Evolutionary conservation across 345 rosid species (phyloP), one percentile per base, ranked within the genome.

Genomic region (Hypericum androsaemum): DNA sequence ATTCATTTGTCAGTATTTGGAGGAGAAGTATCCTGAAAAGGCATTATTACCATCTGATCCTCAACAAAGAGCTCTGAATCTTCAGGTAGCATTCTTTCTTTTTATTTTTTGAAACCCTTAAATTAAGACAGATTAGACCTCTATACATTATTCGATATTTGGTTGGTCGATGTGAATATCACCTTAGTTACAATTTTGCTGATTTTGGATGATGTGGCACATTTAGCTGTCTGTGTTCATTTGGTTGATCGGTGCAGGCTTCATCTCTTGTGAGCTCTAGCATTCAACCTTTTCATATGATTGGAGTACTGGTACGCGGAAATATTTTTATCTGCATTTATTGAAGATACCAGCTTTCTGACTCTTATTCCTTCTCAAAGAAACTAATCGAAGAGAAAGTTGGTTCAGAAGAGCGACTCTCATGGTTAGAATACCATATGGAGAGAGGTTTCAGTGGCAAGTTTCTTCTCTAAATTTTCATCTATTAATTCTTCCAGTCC

Each of bases 211-310:
- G n/a, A n/a, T n/a, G n/a, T n/a, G n/a, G n/a, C n/a, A n/a, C n/a
- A n/a, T n/a, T n/a, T n/a, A n/a, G n/a, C n/a, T n/a, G n/a, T n/a
- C n/a, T n/a, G n/a, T n/a, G n/a, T n/a, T n/a, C n/a, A 50, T 41
- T 8, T 7, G 16, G 41, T 56, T 6, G 38, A 13, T 13, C 49
- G 38, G 54, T 28, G 28, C 70, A 79, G 85, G 74, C 38, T 64
- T 79, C 79, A 59, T 67, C 70, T 60, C 50, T 71, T 50, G 16
- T 80, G 53, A 66, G 62, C 72, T 74, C 80, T 13, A 71, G 75
- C 79, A 57, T 77, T 49, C 86, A 80, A 41, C 86, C 86, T 68
- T 69, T 75, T 54, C 72, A 58, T 41, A 75, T 73, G 83, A 8
- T 61, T 41, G 57, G 70, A 35, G 8, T 71, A 17, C 62, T 64